A percentile compares a stretch with the other conserved stretches of the same genome.
phyloP scores from a whole-genome alignment of 805 yeast species.

The Candida xiaguanensis region DNA sequence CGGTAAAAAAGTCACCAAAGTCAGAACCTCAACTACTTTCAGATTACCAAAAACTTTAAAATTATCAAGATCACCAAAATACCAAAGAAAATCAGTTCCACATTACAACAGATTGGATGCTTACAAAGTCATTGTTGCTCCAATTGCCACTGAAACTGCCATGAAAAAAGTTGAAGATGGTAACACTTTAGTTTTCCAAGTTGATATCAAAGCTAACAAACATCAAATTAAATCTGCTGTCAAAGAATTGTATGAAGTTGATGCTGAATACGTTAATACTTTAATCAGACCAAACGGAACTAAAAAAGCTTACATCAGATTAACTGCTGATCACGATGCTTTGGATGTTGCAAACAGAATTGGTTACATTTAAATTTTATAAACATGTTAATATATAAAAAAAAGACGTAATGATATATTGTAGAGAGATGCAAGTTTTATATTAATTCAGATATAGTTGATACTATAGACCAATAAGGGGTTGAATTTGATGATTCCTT shows the following conservation, averaged over 20 bases:
- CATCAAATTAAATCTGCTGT: slow-evolving; percentile 97
- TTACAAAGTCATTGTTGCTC: slow-evolving; percentile 88
- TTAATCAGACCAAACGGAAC: slow-evolving; percentile 98
- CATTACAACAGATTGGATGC: slow-evolving; percentile 97
- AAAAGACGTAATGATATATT: neutral
- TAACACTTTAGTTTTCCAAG: slow-evolving; percentile 99
- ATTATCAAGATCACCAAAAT: slow-evolving; percentile 91
- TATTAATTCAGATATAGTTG: neutral
- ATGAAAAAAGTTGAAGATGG: slow-evolving; percentile 99
- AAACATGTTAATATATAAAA: slow-evolving; percentile 3
- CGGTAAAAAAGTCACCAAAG: slow-evolving; percentile 85
- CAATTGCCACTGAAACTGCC: slow-evolving; percentile 97
- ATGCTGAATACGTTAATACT: slow-evolving; percentile 91
- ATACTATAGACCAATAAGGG: neutral
- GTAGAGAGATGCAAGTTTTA: neutral
- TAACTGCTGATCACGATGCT: slow-evolving; percentile 99
- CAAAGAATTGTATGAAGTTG: slow-evolving; percentile 97
- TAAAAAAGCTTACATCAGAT: slow-evolving; percentile 99
- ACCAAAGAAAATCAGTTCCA: slow-evolving; percentile 93
- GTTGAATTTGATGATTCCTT: neutral
- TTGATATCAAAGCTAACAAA: slow-evolving; percentile 96
- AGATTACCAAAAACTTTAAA: slow-evolving; percentile 96
- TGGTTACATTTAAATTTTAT: slow-evolving; percentile 80
- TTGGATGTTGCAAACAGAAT: slow-evolving; percentile 99
- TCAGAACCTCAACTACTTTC: slow-evolving; percentile 94